Base-by-base conservation (phyloP, 305 asterid genomes). In the Euphrasia arctica region DNA sequence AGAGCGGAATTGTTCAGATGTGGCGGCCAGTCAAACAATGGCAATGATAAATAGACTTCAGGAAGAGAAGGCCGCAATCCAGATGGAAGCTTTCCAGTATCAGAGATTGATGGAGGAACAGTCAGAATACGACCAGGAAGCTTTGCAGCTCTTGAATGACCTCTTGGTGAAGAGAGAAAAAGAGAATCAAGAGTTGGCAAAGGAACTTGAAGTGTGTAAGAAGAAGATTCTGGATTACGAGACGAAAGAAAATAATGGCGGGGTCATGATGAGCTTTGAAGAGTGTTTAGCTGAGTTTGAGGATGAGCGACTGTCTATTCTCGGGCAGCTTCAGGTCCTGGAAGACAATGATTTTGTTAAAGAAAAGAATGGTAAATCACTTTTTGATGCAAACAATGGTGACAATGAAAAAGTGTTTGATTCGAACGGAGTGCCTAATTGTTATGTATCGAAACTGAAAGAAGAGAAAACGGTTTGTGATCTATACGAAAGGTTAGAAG, bases 21-120 rank as follows among this genome's bases (percentile, higher is more conserved):
- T 78, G 60, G 83, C 90, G 68, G 82, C 95, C 9, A 83, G 69
- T 68, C 88, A 86, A 63, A 83, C 95, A 4, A 83, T 86, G 88
- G 87, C 88, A 65, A 86, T 86, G 95, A 86, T 86, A 67, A 82
- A 82, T 63, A 59, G 87, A 51, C 85, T 86, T 72, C 90, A 86
- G 58, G 90, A 84, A 76, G 95, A 86, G 69, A 86, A 82, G 62
- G 88, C 88, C 5, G 90, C 86, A 29, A 80, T 86, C 87, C 85
- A 83, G 65, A 86, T 86, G 90, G 95, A 86, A 67, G 90, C 95
- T 4, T 72, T 86, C 72, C 95, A 86, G 70, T 86, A 86, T 41
- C 90, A 86, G 48, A 78, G 88, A 71, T 80, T 86, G 90, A 86
- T 86, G 94, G 94, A 86, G 58, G 90, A 86, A 71, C 94, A 86